A percentile compares a stretch with the other conserved stretches of the same genome.
Evolutionary conservation across 2,329 filamentous ascomycete genomes (phyloP).

Genomic region (Xylariaceae sp.): DNA sequence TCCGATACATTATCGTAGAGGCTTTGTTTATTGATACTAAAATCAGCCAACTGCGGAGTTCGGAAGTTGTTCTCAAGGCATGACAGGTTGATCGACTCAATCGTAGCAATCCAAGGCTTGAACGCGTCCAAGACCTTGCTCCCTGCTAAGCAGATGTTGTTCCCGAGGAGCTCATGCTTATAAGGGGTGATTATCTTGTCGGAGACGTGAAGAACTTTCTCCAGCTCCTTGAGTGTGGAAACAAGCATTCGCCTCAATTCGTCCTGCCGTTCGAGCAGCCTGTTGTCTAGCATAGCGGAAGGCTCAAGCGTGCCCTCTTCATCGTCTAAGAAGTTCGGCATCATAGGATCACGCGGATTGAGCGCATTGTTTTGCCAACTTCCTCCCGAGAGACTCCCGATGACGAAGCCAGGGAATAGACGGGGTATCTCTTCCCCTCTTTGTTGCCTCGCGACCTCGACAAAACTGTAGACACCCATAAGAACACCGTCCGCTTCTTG

Average conservation of each 20-base stretch:
- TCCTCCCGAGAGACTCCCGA: conserved; percentile 76
- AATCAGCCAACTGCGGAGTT: conserved; percentile 80
- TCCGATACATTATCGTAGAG: conserved; percentile 92
- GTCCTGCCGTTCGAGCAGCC: conserved; percentile 75
- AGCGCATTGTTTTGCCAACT: conserved; percentile 77
- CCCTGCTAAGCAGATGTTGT: conserved; percentile 73
- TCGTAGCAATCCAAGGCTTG: conserved; percentile 79
- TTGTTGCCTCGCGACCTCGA: conserved; percentile 90
- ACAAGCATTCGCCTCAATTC: conserved; percentile 80
- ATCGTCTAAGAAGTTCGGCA: conserved; percentile 82
- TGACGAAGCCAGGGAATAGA: conserved; percentile 88
- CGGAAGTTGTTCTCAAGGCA: conserved; percentile 72
- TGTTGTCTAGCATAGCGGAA: conserved; percentile 66
- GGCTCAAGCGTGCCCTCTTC: conserved; percentile 69
- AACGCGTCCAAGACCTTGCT: conserved; percentile 81
- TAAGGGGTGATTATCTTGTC: conserved; percentile 78
- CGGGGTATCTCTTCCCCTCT: conserved; percentile 88
- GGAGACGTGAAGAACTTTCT: conserved; percentile 71
- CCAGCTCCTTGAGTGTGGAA: conserved; percentile 79
- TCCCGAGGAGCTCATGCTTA: conserved; percentile 73
- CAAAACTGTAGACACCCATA: conserved; percentile 90
- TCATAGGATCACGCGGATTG: conserved; percentile 61
- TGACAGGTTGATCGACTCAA: conserved; percentile 88
- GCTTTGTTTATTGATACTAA: conserved; percentile 84
- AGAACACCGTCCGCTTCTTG: conserved; percentile 97